Base-by-base conservation (phyloP, 2,329 filamentous ascomycete genomes). In the Ophiosphaerella herpotricha region DNA sequence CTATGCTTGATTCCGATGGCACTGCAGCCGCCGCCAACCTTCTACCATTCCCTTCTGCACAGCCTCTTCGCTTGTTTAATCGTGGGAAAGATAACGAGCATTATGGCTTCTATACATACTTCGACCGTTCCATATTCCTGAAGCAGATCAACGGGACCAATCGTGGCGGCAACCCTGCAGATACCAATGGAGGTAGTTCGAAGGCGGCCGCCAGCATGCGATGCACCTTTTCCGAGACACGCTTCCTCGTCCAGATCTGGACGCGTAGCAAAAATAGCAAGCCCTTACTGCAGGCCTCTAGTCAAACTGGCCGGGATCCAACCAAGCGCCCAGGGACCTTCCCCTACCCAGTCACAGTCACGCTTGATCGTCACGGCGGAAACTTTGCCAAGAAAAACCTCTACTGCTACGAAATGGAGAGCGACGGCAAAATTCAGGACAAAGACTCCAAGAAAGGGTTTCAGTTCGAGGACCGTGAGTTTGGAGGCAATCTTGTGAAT, bases 71-170 rank as follows among this genome's bases (percentile, higher is more conserved):
- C 1, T 82, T 97, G 1, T 97, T 87, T 71, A 90, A 97, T 70
- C 88, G 91, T 16, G 91, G 89, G 14, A 78, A 89, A 24, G 77
- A 82, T 2, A 87, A 87, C 0, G 93, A 97, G 71, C 91, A 96
- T 74, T 97, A 95, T 72, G 91, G 90, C 2, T 97, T 97, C 75
- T 97, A 96, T 76, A 89, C 84, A 0, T 95, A 96, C 78, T 97
- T 89, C 73, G 86, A 91, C 74, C 90, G 91, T 58, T 88, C 87
- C 7, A 90, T 96, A 56, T 96, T 93, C 77, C 79, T 96, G 54
- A 85, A 86, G 60, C 85, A 84, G 13, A 75, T 83, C 50, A 80
- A 81, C 55, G 77, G 77, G 31, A 65, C 59, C 21, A 70, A 69
- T 32, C 67, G 64, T 8, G 74, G 75, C 34, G 68, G 74, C 7